phyloP scores from a whole-genome alignment of 768 basidiomycete species.

The Xerocomellus amylosporus region DNA sequence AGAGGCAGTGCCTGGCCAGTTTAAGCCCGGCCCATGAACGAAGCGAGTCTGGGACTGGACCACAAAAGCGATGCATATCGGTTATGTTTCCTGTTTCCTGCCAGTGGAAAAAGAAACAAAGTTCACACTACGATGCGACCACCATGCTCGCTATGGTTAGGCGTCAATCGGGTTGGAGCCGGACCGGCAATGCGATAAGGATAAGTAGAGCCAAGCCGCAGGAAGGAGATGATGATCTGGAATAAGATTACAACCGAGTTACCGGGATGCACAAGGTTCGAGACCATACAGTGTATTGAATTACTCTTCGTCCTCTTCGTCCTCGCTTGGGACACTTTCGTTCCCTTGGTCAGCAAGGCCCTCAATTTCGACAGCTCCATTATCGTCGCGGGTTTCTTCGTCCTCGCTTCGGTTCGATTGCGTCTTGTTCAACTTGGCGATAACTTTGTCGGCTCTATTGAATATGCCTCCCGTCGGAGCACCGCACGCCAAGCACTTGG shows the following conservation, averaged over 20 bases:
- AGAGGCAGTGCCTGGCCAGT: constrained; percentile 18
- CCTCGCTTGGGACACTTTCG: constrained; percentile 27
- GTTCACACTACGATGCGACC: constrained; percentile 4
- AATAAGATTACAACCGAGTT: constrained; percentile 25
- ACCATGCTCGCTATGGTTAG: constrained; percentile 5
- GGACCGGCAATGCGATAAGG: constrained; percentile 5
- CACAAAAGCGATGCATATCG: neutral
- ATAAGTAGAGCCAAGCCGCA: constrained; percentile 1
- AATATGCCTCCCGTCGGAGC: constrained; percentile 94
- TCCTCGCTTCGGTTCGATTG: constrained; percentile 53
- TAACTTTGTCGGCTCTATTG: constrained; percentile 90
- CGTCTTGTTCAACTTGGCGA: constrained; percentile 81
- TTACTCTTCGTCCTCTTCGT: constrained; percentile 31
- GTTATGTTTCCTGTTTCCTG: constrained; percentile 1
- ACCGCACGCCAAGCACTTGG: constrained; percentile 93
- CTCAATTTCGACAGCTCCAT: constrained; percentile 55
- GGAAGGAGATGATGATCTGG: constrained; percentile 15
- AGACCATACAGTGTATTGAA: constrained; percentile 24
- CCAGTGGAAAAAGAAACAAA: neutral
- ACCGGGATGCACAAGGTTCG: constrained; percentile 34
- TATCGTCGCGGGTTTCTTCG: constrained; percentile 39
- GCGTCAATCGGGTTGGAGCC: neutral
- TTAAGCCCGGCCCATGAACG: neutral
- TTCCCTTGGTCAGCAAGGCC: constrained; percentile 41
- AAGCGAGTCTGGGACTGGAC: neutral